Evolutionary conservation across 1,284 basidiomycete species (phyloP), one percentile per base, ranked within the genome.

Genomic region (Malassezia pachydermatis): DNA sequence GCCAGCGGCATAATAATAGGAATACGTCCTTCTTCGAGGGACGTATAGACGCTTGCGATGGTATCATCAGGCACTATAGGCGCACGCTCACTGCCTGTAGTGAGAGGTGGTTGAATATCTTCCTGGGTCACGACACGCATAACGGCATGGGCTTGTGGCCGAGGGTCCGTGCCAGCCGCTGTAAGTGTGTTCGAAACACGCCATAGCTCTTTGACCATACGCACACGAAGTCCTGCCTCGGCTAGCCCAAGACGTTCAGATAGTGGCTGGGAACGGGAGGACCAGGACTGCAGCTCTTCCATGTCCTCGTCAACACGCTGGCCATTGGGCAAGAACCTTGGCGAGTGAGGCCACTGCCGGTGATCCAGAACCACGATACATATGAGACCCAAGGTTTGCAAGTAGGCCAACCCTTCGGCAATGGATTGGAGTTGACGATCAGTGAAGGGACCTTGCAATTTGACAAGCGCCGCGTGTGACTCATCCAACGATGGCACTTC

Each of bases 391-490:
- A 98, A 82, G 67, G 88, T 90, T 73, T 92, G 87, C 41, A 99
- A 80, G 69, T 95, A 88, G 41, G 89, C 84, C 76, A 99, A 81
- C 38, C 94, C 94, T 34, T 85, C 81, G 24, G 86, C 83, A 58
- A 99, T 87, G 67, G 88, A 90, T 58, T 89, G 84, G 50, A 98
- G 81, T 71, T 98, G 94, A 10, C 83, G 79, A 73, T 94, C 84
- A n/a, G 82, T 86, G 73, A 98, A 98, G 1, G 94, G 94, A 3
- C 92, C 88, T 73, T 98, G 94, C 11, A 98, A 77, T 73, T 98
- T 98, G 68, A 99, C 90, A 8, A 99, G 80, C 1, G 89, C 89
- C 1, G 88, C 88, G 49, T 86, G 83, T 16, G 62, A 55, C 47
- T 61, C 58, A 19, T 60, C 45, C 20, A 25, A 45, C 22, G 52